These are phyloP conservation scores for Dactylella cylindrospora DNA, from an alignment of 2,329 filamentous ascomycete genomes.

Conservation along the genomic window DNA sequence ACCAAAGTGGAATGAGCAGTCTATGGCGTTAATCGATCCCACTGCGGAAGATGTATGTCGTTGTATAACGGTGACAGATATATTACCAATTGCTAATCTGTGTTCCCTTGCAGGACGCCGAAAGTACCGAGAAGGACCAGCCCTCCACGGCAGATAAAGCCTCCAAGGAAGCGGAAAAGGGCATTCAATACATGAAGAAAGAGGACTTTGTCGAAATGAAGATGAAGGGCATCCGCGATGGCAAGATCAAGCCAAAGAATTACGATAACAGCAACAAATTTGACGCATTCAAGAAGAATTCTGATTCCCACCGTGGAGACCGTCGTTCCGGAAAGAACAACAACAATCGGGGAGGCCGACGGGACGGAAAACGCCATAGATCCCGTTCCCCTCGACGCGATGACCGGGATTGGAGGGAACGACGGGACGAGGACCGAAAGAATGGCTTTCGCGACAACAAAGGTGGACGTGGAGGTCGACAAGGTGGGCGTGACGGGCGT, in stretches of 20 bases:
- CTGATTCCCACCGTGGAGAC: slow-evolving; percentile 23
- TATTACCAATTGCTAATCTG: too few relatives aligned
- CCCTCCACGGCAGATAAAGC: slow-evolving; percentile 34
- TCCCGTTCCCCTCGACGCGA: slow-evolving; percentile 50
- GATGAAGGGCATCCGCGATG: slow-evolving; percentile 68
- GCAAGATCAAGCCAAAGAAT: slow-evolving; percentile 64
- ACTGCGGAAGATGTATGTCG: slow-evolving; percentile 8
- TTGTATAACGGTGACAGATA: not conserved
- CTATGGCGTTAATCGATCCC: slow-evolving; percentile 63
- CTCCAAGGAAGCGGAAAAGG: slow-evolving; percentile 18
- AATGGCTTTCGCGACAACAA: slow-evolving; percentile 55
- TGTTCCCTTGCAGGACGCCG: not conserved
- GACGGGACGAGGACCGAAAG: slow-evolving; percentile 52
- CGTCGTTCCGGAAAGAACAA: slow-evolving; percentile 16
- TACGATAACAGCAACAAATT: slow-evolving; percentile 39
- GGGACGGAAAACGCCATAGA: slow-evolving; percentile 51
- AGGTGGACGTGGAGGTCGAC: slow-evolving; percentile 45
- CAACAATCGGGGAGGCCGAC: slow-evolving; percentile 10
- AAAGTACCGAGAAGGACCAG: slow-evolving; percentile 13
- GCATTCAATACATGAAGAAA: slow-evolving; percentile 68
- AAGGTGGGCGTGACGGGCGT: slow-evolving; percentile 50
- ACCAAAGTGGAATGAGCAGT: slow-evolving; percentile 79
- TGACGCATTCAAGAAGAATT: slow-evolving; percentile 55
- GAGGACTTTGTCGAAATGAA: slow-evolving; percentile 81
- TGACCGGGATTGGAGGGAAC: slow-evolving; percentile 52